phyloP scores from a whole-genome alignment of 345 rosid species.

The Erodium maritimum region DNA sequence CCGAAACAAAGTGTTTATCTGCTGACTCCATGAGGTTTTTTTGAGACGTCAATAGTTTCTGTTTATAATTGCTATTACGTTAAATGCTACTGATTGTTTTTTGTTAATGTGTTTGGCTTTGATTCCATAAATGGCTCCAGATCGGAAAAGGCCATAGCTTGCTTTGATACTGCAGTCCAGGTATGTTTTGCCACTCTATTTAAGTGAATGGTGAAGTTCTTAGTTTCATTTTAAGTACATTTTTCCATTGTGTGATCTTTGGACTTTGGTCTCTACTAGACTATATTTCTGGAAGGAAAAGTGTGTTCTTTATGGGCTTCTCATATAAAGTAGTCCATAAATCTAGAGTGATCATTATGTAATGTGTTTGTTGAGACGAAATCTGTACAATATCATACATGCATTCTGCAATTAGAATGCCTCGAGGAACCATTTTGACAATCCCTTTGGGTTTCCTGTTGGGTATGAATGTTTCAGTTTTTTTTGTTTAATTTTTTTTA shows the following conservation, averaged over 20 bases:
- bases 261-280: background rate
- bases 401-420: background rate
- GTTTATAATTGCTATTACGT: too few relatives aligned
- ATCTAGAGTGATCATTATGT: background rate
- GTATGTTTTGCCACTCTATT: slow-evolving; percentile 12
- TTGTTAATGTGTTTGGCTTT: background rate
- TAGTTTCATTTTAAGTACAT: too few relatives aligned
- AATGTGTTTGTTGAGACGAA: background rate
- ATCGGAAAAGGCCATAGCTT: slow-evolving; percentile 60
- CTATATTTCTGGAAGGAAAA: background rate
- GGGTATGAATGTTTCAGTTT: background rate
- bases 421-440: background rate
- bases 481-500: too few relatives aligned
- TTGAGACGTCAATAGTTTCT: background rate
- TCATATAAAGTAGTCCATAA: background rate
- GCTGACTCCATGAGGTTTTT: background rate
- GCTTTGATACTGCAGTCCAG: slow-evolving; percentile 70
- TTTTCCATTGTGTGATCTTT: background rate
- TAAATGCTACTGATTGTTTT: too few relatives aligned
- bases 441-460: background rate
- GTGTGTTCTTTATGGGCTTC: background rate
- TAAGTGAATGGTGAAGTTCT: background rate
- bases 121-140: slow-evolving; percentile 6
- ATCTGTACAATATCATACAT: background rate
- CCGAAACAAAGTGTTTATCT: background rate